Evolutionary conservation across 2,329 filamentous ascomycete genomes (phyloP), one percentile per base, ranked within the genome.

Genomic region (Alternaria rosae): DNA sequence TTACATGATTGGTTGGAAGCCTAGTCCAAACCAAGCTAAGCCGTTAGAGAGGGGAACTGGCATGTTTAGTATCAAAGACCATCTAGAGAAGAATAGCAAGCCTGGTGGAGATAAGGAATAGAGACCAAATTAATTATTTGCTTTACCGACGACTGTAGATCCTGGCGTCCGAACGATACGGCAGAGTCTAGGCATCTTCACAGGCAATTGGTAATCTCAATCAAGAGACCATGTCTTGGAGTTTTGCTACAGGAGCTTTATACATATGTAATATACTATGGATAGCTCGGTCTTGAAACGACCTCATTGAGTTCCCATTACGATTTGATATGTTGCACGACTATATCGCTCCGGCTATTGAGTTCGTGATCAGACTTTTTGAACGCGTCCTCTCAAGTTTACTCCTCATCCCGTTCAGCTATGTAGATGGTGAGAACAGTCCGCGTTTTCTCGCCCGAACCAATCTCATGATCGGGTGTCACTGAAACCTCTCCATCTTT

Each of bases 1-100:
- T 64, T 97, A 95, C 79, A 97, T 98, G 94, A 99, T 99, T 80
- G 95, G 95, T 0, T 99, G 95, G 95, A 96, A 94, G 77, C 92
- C 94, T 69, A 90, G 92, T 2, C 86, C 87, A 28, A 87, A 89
- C 55, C 94, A 98, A 81, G 85, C 90, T 3, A 85, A 94, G 80
- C 94, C 95, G 6, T 81, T 98, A 60, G 82, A 90, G 68, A 87
- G 95, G 69, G 95, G 95, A 0, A 97, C 91, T 67, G 95, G 92
- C 10, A 85, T 97, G 76, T 82, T 97, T 43, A 97, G 92, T 79
- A 85, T 99, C 65, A 97, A 95, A 79, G 94, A 98, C 78, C 84
- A 97, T 17, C 78, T 92, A 20, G 88, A 85, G 59, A 73, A 76
- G 54, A 59, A 87, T 76, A 65, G 78, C 82, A 71, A 74, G 50